These are phyloP conservation scores for Quercus cerris DNA, from an alignment of 306 rosid species.

Conservation along the genomic window DNA sequence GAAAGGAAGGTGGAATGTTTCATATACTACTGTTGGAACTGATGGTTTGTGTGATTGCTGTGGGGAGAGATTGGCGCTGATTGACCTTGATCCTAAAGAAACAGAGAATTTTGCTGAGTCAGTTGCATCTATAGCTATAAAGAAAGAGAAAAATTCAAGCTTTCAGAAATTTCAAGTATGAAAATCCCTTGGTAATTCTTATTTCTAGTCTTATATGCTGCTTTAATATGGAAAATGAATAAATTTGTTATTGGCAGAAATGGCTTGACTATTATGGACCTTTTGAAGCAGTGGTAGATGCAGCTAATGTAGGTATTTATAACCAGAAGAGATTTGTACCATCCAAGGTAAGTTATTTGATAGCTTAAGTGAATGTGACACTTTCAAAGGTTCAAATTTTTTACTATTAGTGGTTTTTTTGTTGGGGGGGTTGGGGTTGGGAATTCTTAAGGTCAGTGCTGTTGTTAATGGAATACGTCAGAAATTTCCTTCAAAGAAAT, in stretches of 20 bases:
- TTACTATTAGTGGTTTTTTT: constrained; percentile 3
- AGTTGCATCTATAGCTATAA: constrained; percentile 69
- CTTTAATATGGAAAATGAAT: constrained; percentile 15
- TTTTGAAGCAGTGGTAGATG: constrained; percentile 94
- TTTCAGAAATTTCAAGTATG: constrained; percentile 87
- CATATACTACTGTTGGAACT: constrained; percentile 48
- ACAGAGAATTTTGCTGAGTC: constrained; percentile 86
- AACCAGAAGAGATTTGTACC: constrained; percentile 72
- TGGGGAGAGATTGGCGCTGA: constrained; percentile 61
- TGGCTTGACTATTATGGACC: constrained; percentile 93
- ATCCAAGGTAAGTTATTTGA: constrained; percentile 63
- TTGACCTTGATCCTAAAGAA: constrained; percentile 88
- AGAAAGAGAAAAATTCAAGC: constrained; percentile 66
- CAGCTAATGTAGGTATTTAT: constrained; percentile 83
- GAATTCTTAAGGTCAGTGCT: constrained; percentile 56
- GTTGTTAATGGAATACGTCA: constrained; percentile 71
- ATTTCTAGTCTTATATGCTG: constrained; percentile 10
- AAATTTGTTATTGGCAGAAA: constrained; percentile 51
- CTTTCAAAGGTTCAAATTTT: not conserved
- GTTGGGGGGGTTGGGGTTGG: constrained; percentile 1
- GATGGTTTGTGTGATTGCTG: constrained; percentile 86
- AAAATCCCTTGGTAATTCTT: constrained; percentile 15
- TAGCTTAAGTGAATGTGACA: not conserved
- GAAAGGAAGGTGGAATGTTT: constrained; percentile 74
- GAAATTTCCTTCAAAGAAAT: constrained; percentile 74